Conservation (phyloP, 345 rosid genomes). For the Salix arbutifolia region DNA sequence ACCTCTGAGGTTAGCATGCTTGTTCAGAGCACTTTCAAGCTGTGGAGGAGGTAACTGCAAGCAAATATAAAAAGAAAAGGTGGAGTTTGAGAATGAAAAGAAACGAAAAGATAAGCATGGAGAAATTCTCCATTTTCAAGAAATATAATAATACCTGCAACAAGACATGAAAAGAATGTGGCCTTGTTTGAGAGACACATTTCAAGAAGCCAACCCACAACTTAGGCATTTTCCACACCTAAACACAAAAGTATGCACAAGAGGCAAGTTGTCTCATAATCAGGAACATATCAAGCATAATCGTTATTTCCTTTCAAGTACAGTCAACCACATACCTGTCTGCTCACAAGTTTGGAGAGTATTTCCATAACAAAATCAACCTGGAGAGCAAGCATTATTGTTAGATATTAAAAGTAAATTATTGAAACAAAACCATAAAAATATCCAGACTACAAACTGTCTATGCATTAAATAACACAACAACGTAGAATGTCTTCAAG, state of each 20-base stretch:
- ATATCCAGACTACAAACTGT: too few species aligned
- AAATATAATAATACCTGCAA: constrained; percentile 53
- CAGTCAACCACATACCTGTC: constrained; percentile 53
- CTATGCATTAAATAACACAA: too few species aligned
- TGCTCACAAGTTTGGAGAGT: constrained; percentile 81
- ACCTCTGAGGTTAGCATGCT: constrained; percentile 65
- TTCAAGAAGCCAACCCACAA: constrained; percentile 96
- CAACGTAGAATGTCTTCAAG: too few species aligned
- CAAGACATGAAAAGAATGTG: constrained; percentile 81
- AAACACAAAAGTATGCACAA: constrained; percentile 14
- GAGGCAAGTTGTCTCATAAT: not conserved
- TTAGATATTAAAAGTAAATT: not conserved
- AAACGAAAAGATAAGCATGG: not conserved
- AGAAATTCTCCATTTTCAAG: not conserved
- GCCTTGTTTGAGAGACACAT: constrained; percentile 87
- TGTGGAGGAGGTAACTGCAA: constrained; percentile 80
- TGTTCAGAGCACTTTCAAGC: constrained; percentile 73
- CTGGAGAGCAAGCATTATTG: constrained; percentile 31
- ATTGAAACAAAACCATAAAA: too few species aligned
- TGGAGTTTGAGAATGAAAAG: not conserved
- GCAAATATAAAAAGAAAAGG: constrained; percentile 14
- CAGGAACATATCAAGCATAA: not conserved
- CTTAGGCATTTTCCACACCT: constrained; percentile 98
- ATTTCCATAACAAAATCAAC: constrained; percentile 97
- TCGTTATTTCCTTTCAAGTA: constrained; percentile 2